Conservation (phyloP, 2,329 filamentous ascomycete genomes). For the Beauveria bassiana region DNA sequence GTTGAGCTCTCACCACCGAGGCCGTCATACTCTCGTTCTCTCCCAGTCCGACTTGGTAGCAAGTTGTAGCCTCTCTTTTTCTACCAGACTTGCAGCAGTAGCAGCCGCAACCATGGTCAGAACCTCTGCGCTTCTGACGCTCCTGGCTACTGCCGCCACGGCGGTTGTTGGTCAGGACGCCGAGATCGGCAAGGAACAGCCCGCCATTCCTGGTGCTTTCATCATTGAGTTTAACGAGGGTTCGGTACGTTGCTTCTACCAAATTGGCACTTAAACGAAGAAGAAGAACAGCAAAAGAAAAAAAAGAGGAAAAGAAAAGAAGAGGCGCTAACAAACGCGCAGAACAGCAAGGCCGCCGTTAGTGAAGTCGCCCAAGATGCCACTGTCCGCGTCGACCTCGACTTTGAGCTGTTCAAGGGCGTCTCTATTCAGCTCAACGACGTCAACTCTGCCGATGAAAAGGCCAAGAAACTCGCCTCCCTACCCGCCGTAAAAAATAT, state of each 20-base stretch:
- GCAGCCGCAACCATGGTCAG: slow-evolving; percentile 27
- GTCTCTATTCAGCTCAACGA: slow-evolving; percentile 46
- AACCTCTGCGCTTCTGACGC: slow-evolving; percentile 24
- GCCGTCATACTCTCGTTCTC: not conserved
- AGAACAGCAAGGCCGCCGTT: slow-evolving; percentile 31
- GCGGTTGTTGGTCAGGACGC: slow-evolving; percentile 11
- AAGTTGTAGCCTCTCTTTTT: not conserved
- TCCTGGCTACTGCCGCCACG: slow-evolving; percentile 27
- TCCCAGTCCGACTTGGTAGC: not conserved
- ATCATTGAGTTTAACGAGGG: slow-evolving; percentile 46
- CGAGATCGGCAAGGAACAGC: not conserved
- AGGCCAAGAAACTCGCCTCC: slow-evolving; percentile 32
- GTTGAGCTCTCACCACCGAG: not conserved
- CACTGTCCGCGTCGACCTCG: slow-evolving; percentile 38
- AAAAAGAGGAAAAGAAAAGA: too few relatives aligned
- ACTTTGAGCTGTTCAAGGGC: slow-evolving; percentile 46
- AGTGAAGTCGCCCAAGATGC: slow-evolving; percentile 31
- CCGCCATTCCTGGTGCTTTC: slow-evolving; percentile 38
- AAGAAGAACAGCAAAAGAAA: too few relatives aligned
- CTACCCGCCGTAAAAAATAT: slow-evolving; percentile 40
- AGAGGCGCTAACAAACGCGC: not conserved
- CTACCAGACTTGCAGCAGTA: not conserved
- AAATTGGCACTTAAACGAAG: too few relatives aligned
- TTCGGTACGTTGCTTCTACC: slow-evolving; percentile 28
- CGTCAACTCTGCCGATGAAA: slow-evolving; percentile 33